These are phyloP conservation scores for Seiridium cupressi DNA, from an alignment of 2,329 filamentous ascomycete species.

Conservation along the genomic window DNA sequence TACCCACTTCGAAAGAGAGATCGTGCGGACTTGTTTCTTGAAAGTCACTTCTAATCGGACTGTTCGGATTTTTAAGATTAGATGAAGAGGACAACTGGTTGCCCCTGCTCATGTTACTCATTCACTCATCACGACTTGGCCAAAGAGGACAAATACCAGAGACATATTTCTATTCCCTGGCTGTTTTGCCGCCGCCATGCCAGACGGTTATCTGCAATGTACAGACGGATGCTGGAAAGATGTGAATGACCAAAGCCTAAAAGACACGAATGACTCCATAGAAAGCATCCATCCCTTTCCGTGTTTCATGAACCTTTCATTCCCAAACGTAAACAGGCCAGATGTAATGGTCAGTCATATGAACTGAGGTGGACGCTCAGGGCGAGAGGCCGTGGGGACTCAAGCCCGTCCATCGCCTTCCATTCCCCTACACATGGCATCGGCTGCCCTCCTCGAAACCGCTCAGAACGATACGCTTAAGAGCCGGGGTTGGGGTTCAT, in stretches of 20 bases:
- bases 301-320: slow-evolving; percentile 18
- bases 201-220: slow-evolving; percentile 10
- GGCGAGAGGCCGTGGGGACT: slow-evolving; percentile 11
- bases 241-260: slow-evolving; percentile 20
- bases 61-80: no score
- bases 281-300: slow-evolving; percentile 19
- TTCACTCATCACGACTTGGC: not conserved
- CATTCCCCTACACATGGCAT: slow-evolving; percentile 20
- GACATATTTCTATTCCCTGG: slow-evolving; percentile 8
- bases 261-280: slow-evolving; percentile 28
- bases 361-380: slow-evolving; percentile 23
- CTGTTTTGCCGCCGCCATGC: slow-evolving; percentile 4
- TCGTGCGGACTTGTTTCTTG: no score
- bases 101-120: not conserved
- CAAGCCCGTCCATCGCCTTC: slow-evolving; percentile 24
- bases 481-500: slow-evolving; percentile 41
- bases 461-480: slow-evolving; percentile 24
- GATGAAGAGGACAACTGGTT: not conserved
- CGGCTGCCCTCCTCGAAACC: slow-evolving; percentile 24
- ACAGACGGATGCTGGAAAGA: slow-evolving; percentile 9
- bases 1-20: no score
- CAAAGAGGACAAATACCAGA: not conserved
- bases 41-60: no score
- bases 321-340: slow-evolving; percentile 21
- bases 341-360: slow-evolving; percentile 19